These are phyloP conservation scores for Artemisia argyi DNA, from an alignment of 129 eudicot species.

Conservation along the genomic window DNA sequence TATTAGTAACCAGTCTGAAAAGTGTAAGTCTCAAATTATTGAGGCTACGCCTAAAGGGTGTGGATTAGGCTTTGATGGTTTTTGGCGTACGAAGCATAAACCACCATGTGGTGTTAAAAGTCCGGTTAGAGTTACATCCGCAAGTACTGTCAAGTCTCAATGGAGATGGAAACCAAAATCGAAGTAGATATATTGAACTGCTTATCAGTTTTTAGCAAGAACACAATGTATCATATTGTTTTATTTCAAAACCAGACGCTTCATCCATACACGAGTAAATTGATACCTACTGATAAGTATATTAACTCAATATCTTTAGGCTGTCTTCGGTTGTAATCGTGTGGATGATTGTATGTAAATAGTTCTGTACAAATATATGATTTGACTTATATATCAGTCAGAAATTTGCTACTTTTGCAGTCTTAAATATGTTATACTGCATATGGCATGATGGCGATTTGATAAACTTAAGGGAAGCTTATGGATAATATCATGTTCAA, in stretches of 20 bases:
- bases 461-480: too few relatives aligned
- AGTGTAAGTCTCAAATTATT: conserved; percentile 23
- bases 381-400: not conserved
- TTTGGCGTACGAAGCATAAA: conserved; percentile 55
- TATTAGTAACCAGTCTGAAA: conserved; percentile 4
- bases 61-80: conserved; percentile 55
- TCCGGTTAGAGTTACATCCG: conserved; percentile 49
- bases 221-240: not conserved
- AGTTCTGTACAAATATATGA: conserved; percentile 16
- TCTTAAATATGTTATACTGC: too few relatives aligned
- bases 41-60: conserved; percentile 51
- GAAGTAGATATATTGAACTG: conserved; percentile 4
- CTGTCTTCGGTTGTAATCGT: conserved; percentile 10
- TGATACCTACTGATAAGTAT: not conserved
- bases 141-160: conserved; percentile 37
- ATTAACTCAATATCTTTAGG: not conserved
- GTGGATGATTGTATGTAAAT: conserved; percentile 26
- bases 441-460: too few relatives aligned
- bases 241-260: not conserved
- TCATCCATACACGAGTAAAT: conserved; percentile 10
- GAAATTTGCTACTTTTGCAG: not conserved
- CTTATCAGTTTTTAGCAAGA: conserved; percentile 3
- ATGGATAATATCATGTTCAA: too few relatives aligned
- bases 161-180: conserved; percentile 35
- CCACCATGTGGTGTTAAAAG: conserved; percentile 54